phyloP scores from a whole-genome alignment of 2,329 filamentous ascomycete genomes.

The Aspergillus hortae region DNA sequence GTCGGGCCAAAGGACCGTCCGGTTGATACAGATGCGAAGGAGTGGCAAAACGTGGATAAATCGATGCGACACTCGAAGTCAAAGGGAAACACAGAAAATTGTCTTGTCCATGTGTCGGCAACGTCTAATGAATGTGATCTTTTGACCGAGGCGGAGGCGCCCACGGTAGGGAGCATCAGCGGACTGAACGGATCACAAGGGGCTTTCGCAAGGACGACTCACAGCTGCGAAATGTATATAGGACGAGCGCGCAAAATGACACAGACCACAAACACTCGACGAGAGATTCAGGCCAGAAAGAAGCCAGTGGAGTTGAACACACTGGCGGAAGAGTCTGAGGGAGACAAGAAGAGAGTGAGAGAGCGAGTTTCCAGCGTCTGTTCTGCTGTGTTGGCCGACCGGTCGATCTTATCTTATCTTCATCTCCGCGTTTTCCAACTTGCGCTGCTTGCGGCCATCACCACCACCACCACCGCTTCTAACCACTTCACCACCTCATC shows the following conservation, averaged over 20 bases:
- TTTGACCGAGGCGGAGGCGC: constrained; percentile 10
- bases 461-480: neutral
- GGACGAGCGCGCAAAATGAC: too few relatives aligned
- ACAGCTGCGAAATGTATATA: neutral
- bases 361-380: constrained; percentile 18
- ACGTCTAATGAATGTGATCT: constrained; percentile 9
- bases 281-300: too few relatives aligned
- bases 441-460: constrained; percentile 7
- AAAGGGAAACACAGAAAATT: neutral
- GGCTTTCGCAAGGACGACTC: constrained; percentile 1
- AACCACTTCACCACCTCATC: neutral
- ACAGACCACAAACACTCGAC: too few relatives aligned
- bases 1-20: too few relatives aligned
- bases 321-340: neutral
- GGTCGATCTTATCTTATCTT: constrained; percentile 31
- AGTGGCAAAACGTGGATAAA: neutral
- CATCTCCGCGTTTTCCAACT: constrained; percentile 28
- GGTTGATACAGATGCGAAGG: too few relatives aligned
- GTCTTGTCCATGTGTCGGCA: constrained; percentile 9
- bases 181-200: constrained; percentile 7
- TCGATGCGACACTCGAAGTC: constrained; percentile 5
- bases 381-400: constrained; percentile 12
- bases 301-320: too few relatives aligned
- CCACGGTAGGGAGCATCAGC: constrained; percentile 18
- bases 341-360: constrained; percentile 15